Base-by-base conservation (phyloP, 345 rosid genomes). In the Salix suchowensis region DNA sequence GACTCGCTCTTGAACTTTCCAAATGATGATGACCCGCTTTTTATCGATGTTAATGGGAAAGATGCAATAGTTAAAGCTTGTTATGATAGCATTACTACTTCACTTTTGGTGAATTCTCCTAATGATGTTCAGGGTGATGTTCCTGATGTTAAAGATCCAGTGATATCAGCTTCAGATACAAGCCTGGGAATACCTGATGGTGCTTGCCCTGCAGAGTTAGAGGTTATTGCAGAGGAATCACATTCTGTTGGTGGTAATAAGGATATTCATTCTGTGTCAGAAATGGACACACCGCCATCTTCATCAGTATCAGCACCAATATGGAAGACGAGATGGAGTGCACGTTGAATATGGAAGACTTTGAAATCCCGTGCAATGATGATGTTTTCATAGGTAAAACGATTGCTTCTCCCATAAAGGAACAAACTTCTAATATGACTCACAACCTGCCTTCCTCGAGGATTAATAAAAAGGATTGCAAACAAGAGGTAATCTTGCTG, bases 1-100 rank as follows among this genome's bases (percentile, higher is more conserved):
- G 86, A 89, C 60, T 73, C 84, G 42, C 78, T 83, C 50, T 75
- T 85, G 75, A 80, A 84, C 75, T 78, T 84, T 52, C 64, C 64
- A 1, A 74, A 79, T 64, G 84, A 81, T 8, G 55, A 76, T 36
- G 80, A 64, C 18, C 52, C 52, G 4, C 52, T 46, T 74, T 66
- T 74, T 48, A 70, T 76, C 32, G 85, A 78, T 28, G 67, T 69
- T 34, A 75, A 78, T 54, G 84, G 73, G 65, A 75, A 83, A 44
- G 84, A 68, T 6, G 34, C n/a, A 12, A 36, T 67, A 21, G 76
- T 76, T 70, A 85, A 76, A 60, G 70, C 85, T 68, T 74, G 79
- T 70, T 24, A 68, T 69, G 86, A 62, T 65, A 70, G 65, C 54
- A 28, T 77, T 67, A 70, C 18, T 1, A 46, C 71, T 55, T 78